Percentiles rank a stretch among this genome's conserved stretches.
These are phyloP conservation scores for Microbotryum scabiosae DNA, from an alignment of 1,284 basidiomycete genomes.

Conservation along the genomic window DNA sequence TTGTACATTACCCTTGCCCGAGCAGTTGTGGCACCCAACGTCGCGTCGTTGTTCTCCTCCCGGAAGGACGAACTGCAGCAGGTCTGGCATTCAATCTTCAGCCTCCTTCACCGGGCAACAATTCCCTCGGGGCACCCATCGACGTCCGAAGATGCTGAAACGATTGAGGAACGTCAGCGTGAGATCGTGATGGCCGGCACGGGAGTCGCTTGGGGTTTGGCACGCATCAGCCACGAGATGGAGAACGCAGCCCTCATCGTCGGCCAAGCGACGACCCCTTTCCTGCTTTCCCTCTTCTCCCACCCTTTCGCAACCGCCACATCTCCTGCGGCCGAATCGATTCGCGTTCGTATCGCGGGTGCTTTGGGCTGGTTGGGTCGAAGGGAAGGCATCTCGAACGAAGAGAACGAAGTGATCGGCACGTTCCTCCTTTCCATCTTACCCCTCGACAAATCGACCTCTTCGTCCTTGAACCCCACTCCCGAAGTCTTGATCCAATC, in stretches of 20 bases:
- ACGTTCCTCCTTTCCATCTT: constrained; percentile 7
- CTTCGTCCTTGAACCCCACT: constrained; percentile 51
- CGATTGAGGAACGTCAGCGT: not conserved
- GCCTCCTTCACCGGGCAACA: constrained; percentile 9
- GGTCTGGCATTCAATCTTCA: constrained; percentile 17
- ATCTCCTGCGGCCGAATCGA: constrained; percentile 25
- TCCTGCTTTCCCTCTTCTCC: constrained; percentile 19
- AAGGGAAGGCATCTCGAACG: constrained; percentile 51
- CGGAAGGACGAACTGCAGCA: constrained; percentile 6
- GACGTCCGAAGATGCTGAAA: not conserved
- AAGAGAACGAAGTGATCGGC: constrained; percentile 56
- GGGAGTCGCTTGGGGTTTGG: constrained; percentile 44
- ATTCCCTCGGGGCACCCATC: too few relatives aligned
- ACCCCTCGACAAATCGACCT: constrained; percentile 50
- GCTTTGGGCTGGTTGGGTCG: constrained; percentile 72
- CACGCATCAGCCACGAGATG: constrained; percentile 38
- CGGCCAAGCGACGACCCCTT: constrained; percentile 16
- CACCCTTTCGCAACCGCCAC: constrained; percentile 19
- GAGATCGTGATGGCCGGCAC: constrained; percentile 31
- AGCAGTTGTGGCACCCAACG: constrained; percentile 1
- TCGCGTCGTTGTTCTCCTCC: not conserved
- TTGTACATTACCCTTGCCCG: constrained; percentile 59
- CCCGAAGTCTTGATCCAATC: constrained; percentile 72
- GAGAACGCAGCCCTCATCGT: constrained; percentile 43
- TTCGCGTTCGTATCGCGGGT: constrained; percentile 47